phyloP scores from a whole-genome alignment of 2,329 filamentous ascomycete genomes.

The Sphaerulina musiva region DNA sequence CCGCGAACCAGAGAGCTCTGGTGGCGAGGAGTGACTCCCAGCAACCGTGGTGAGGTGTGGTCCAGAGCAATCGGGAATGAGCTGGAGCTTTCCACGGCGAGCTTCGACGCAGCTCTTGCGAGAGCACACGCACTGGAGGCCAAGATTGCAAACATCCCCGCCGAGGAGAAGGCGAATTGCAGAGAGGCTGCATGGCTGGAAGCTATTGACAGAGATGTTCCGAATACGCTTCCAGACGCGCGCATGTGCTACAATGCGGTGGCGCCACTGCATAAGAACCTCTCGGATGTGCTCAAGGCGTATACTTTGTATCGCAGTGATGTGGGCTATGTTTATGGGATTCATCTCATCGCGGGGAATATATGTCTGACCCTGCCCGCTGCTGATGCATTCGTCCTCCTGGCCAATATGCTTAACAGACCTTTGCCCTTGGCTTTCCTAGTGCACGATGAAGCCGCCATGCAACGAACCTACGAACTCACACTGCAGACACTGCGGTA shows the following conservation, averaged over 20 bases:
- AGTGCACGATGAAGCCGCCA: slow-evolving; percentile 61
- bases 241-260: slow-evolving; percentile 60
- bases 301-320: slow-evolving; percentile 78
- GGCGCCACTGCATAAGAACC: slow-evolving; percentile 60
- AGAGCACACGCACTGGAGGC: slow-evolving; percentile 59
- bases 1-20: slow-evolving; percentile 67
- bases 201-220: slow-evolving; percentile 58
- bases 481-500: slow-evolving; percentile 59
- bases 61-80: slow-evolving; percentile 66
- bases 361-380: slow-evolving; percentile 64
- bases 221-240: slow-evolving; percentile 63
- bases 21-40: slow-evolving; percentile 72
- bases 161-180: slow-evolving; percentile 42
- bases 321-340: slow-evolving; percentile 68
- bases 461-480: slow-evolving; percentile 61
- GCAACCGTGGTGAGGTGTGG: slow-evolving; percentile 65
- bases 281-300: slow-evolving; percentile 68
- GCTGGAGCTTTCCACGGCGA: slow-evolving; percentile 58
- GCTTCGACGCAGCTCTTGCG: slow-evolving; percentile 63
- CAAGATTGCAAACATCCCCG: slow-evolving; percentile 44
- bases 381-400: slow-evolving; percentile 59
- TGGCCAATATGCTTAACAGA: slow-evolving; percentile 73
- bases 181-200: slow-evolving; percentile 57
- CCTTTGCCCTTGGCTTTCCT: slow-evolving; percentile 70
- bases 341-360: slow-evolving; percentile 67